Base-by-base conservation (phyloP, 2,329 filamentous ascomycete genomes). In the Sarocladium kiliense region DNA sequence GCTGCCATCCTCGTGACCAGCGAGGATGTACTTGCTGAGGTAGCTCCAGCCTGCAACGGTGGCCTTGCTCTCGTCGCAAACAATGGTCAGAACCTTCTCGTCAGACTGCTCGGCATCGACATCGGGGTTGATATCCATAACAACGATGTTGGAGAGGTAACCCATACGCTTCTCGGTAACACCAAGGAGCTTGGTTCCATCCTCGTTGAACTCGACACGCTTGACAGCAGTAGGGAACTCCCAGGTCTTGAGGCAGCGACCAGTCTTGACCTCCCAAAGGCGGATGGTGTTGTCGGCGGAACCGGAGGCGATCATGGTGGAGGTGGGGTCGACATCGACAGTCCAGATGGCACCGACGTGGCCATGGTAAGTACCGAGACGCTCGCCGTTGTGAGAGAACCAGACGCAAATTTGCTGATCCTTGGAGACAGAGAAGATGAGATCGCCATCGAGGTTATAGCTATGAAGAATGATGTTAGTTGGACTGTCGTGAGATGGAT, bases 111-210 rank as follows among this genome's bases (percentile, higher is more conserved):
- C 84, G 60, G 87, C 90, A 60, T 92, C 79, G 60, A 89, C 82
- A 68, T 96, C 91, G 62, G 86, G 84, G 72, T 85, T 86, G 80
- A 99, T 88, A 71, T 96, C 89, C 69, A 95, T 82, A 61, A 97
- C 91, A 59, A 93, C 87, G 67, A 99, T 97, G 64, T 92, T 96
- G 69, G 90, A 91, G 62, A 97, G 81, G 76, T 91, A 93, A 63
- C 94, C 94, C 85, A 96, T 96, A 67, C 94, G 91, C 88, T 97
- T 96, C 80, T 99, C 94, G 54, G 94, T 99, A 60, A 99, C 92
- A 60, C 91, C 93, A 62, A 99, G 79, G 65, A 99, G 80, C 76
- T 89, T 85, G 68, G 84, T 88, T 67, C 93, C 94, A 74, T 99
- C 94, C 67, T 96, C 88, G 70, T 86, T 92, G 80, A 99, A 99